phyloP scores from a whole-genome alignment of 768 basidiomycete genomes.

The Agrocybe chaxingu region DNA sequence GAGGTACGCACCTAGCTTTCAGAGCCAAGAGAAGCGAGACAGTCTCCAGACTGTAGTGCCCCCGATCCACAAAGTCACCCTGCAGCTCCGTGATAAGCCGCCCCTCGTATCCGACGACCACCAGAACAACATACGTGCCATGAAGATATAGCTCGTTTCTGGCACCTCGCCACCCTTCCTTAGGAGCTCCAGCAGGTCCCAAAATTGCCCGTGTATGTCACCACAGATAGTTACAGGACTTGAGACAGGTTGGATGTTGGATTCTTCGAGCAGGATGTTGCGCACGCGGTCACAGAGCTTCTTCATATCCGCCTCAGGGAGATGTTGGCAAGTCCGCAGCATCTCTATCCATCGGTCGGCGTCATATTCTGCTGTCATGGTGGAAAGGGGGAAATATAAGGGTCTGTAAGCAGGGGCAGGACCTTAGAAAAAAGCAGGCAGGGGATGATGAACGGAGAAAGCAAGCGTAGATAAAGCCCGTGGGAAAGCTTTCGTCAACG shows the following conservation, averaged over 20 bases:
- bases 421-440: neutral
- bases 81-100: constrained; percentile 29
- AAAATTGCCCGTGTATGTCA: constrained; percentile 98
- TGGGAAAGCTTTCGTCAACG: constrained; percentile 12
- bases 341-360: constrained; percentile 88
- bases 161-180: constrained; percentile 84
- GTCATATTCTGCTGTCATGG: constrained; percentile 13
- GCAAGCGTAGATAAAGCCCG: constrained; percentile 3
- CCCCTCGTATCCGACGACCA: constrained; percentile 15
- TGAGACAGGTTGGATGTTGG: constrained; percentile 95
- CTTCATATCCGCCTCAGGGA: constrained; percentile 92
- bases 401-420: neutral
- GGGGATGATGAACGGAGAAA: neutral
- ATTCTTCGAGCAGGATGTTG: constrained; percentile 90
- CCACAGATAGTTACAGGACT: constrained; percentile 93
- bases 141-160: constrained; percentile 91
- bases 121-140: constrained; percentile 66
- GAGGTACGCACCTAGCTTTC: constrained; percentile 69
- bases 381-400: neutral
- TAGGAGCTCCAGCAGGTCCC: constrained; percentile 90
- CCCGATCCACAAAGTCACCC: constrained; percentile 98
- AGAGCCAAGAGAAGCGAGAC: constrained; percentile 85
- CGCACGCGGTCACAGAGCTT: constrained; percentile 88
- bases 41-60: constrained; percentile 94
- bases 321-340: constrained; percentile 81